Base-by-base conservation (phyloP, 768 basidiomycete genomes). In the Trametes cingulata region DNA sequence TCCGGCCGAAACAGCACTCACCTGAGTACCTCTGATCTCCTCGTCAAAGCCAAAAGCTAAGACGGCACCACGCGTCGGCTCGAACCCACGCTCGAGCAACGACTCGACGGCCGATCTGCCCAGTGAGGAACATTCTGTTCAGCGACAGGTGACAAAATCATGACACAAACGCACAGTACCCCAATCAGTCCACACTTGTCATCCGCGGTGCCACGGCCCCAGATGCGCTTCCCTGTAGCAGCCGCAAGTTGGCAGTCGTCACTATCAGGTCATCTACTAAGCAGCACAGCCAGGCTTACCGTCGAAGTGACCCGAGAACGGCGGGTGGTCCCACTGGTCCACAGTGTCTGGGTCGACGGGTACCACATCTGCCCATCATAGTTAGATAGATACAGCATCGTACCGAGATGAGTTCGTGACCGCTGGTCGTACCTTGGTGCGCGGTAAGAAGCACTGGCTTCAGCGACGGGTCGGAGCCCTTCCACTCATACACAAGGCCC, bases 401-500 rank as follows among this genome's bases (percentile, higher is more conserved):
- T 17, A 6, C 35, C 35, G 39, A 17, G 3, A 46, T 15, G 19
- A 40, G 2, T 37, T 20, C 13, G 6, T 29, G 10, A 15, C 24
- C 9, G 27, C 29, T 22, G 2, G 6, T 43, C 65, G 15, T 19
- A 78, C 81, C 83, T 72, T 84, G 82, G 64, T 85, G 83, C 14
- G 78, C 82, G 14, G 78, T 69, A 24, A 83, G 72, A 12, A 88
- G 73, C 1, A 86, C 61, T 0, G 85, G 88, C 67, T 86, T 86
- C 47, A 82, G 70, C 10, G 70, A 67, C 13, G 73, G 53, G 47
- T 83, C 75, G 19, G 76, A 75, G 14, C 86, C 86, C 45, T 79
- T 72, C 85, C 85, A 87, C 20, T 79, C 77, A 67, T 82, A 85
- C 2, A 88, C 72, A n/a, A 87, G 74, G 0, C 82, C 86, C 48